Conservation (phyloP, 306 rosid species). For the Prunus mongolica region DNA sequence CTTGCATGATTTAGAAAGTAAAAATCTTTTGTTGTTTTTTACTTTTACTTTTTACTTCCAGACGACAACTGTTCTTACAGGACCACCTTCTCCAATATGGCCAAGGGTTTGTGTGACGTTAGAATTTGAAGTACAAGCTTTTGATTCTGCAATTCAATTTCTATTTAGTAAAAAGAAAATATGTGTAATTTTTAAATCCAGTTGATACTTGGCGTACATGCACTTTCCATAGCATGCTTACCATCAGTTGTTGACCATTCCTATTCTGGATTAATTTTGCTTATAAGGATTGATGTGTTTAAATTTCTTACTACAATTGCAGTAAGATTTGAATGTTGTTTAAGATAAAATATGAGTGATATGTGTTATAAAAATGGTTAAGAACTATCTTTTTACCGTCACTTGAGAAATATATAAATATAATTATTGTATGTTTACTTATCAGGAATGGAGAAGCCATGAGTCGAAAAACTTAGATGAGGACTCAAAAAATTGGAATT, state of each 20-base stretch:
- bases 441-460: fast-evolving
- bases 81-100: background rate
- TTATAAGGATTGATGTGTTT: background rate
- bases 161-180: background rate
- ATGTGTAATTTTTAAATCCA: background rate
- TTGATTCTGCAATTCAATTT: background rate
- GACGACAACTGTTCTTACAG: too few relatives aligned
- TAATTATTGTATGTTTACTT: too few relatives aligned
- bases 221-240: background rate
- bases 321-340: background rate
- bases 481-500: too few relatives aligned
- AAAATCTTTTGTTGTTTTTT: background rate
- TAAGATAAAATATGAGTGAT: background rate
- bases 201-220: background rate
- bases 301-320: background rate
- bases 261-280: background rate
- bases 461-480: too few relatives aligned
- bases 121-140: background rate
- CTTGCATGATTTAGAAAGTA: background rate
- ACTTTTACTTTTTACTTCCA: background rate
- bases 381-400: background rate
- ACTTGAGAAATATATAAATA: too few relatives aligned
- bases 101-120: background rate
- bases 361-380: background rate
- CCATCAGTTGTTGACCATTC: background rate